Percentiles rank a stretch among this genome's conserved stretches.
These are phyloP conservation scores for Rhizopus stolonifer DNA, from an alignment of 371 early-diverging fungal genomes.

Conservation along the genomic window DNA sequence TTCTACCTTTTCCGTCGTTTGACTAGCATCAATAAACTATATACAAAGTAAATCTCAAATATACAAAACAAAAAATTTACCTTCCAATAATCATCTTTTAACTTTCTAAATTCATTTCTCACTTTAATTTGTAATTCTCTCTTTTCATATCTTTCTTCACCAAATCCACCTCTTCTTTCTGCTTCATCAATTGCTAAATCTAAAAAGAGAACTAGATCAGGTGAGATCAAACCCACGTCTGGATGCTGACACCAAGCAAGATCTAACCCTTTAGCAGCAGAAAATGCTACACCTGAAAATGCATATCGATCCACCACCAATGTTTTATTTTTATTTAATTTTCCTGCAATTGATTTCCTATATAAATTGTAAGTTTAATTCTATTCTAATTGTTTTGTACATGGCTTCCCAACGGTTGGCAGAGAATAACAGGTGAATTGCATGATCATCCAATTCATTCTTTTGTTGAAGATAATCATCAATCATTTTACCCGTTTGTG, in stretches of 20 bases:
- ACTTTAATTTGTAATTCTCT: constrained; percentile 84
- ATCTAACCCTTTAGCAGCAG: constrained; percentile 89
- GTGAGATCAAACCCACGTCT: constrained; percentile 86
- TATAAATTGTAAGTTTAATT: neutral
- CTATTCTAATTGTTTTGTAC: constrained; percentile 7
- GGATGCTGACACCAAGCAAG: constrained; percentile 87
- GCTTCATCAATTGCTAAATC: constrained; percentile 83
- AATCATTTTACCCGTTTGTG: constrained; percentile 90
- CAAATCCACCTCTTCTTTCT: constrained; percentile 84
- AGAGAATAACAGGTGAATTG: constrained; percentile 95
- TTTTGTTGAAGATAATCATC: constrained; percentile 79
- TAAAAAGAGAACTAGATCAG: constrained; percentile 90
- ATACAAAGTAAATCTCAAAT: neutral
- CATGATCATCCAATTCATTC: constrained; percentile 75
- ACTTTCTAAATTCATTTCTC: constrained; percentile 54
- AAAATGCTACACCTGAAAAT: constrained; percentile 95
- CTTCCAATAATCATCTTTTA: constrained; percentile 65
- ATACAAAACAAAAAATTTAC: constrained; percentile 28
- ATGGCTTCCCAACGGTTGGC: constrained; percentile 72
- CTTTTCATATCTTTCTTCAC: constrained; percentile 94
- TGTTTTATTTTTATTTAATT: constrained; percentile 66
- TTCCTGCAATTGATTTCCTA: constrained; percentile 56
- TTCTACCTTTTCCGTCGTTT: constrained; percentile 21
- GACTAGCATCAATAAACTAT: constrained; percentile 26
- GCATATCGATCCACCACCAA: constrained; percentile 97